phyloP scores from a whole-genome alignment of 2,329 filamentous ascomycete species.

The Cladosporium austrohemisphaericum region DNA sequence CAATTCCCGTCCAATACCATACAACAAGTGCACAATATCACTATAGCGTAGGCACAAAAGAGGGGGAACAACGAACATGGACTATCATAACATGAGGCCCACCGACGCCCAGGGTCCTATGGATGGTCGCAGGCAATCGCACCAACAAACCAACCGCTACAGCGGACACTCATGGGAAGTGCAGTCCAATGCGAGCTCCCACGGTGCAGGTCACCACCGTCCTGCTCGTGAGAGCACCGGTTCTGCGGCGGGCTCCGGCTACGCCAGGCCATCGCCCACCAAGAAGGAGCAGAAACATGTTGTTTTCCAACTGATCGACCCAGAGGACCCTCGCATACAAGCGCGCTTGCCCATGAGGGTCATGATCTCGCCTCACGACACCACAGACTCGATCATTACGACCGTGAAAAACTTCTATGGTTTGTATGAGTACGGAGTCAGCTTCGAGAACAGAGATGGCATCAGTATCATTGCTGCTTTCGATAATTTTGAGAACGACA shows the following conservation, averaged over 20 bases:
- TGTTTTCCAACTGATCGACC: slow-evolving; percentile 67
- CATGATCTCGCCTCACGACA: slow-evolving; percentile 92
- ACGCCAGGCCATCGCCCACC: slow-evolving; percentile 27
- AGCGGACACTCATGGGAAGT: slow-evolving; percentile 14
- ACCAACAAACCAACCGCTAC: slow-evolving; percentile 13
- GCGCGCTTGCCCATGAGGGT: slow-evolving; percentile 80
- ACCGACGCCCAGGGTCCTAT: slow-evolving; percentile 9
- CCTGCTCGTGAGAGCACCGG: slow-evolving; percentile 11
- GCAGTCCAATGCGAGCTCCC: slow-evolving; percentile 11
- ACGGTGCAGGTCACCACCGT: slow-evolving; percentile 11
- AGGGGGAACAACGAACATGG: slow-evolving; percentile 9
- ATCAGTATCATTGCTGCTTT: slow-evolving; percentile 92
- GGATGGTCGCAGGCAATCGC: slow-evolving; percentile 13
- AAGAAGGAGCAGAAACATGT: slow-evolving; percentile 61
- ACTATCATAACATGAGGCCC: slow-evolving; percentile 5
- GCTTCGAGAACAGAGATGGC: slow-evolving; percentile 87
- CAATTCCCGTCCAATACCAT: background rate
- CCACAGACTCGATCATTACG: slow-evolving; percentile 94
- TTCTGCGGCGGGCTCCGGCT: slow-evolving; percentile 22
- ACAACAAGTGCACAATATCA: slow-evolving; percentile 3
- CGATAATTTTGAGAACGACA: slow-evolving; percentile 90
- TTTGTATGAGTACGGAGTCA: slow-evolving; percentile 84
- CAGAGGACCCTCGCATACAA: slow-evolving; percentile 34
- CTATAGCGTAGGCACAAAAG: background rate
- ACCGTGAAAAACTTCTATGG: slow-evolving; percentile 99